Conservation (phyloP, 768 basidiomycete species). For the Chalciporus piperatus region DNA sequence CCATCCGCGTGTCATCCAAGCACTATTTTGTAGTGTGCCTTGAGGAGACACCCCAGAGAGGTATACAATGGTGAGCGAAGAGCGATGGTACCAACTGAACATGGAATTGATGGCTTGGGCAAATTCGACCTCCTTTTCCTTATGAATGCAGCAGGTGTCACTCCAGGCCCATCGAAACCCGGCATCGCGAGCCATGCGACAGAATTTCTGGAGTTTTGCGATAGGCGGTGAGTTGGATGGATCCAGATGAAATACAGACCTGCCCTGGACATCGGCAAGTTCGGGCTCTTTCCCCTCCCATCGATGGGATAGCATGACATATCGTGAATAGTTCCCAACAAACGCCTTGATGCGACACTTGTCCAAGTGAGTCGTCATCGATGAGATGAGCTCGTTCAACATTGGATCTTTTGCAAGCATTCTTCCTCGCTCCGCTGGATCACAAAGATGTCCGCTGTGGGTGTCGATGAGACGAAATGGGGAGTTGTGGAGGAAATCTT, state of each 20-base stretch:
- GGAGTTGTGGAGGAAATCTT: not conserved
- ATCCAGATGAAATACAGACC: constrained; percentile 9
- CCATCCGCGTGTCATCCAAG: constrained; percentile 24
- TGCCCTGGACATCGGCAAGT: constrained; percentile 10
- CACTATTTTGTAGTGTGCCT: constrained; percentile 10
- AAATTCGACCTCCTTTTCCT: constrained; percentile 15
- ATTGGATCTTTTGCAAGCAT: not conserved
- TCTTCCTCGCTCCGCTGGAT: not conserved
- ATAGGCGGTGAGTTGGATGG: not conserved
- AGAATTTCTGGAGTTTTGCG: constrained; percentile 18
- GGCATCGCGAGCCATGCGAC: constrained; percentile 7
- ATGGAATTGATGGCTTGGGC: constrained; percentile 18
- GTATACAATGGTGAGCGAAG: constrained; percentile 20
- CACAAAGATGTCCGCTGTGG: constrained; percentile 14
- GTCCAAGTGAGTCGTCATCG: constrained; percentile 7
- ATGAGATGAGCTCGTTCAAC: constrained; percentile 17
- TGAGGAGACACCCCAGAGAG: constrained; percentile 10
- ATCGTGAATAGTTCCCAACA: constrained; percentile 10
- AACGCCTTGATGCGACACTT: constrained; percentile 2
- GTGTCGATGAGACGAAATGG: constrained; percentile 24
- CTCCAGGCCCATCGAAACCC: constrained; percentile 22
- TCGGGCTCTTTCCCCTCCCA: constrained; percentile 16
- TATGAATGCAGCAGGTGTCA: constrained; percentile 25
- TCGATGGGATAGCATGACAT: constrained; percentile 24
- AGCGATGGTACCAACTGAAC: constrained; percentile 20